A percentile compares a stretch with the other conserved stretches of the same genome.
phyloP scores from a whole-genome alignment of 345 rosid species.

The Eucalyptus tenuipes region DNA sequence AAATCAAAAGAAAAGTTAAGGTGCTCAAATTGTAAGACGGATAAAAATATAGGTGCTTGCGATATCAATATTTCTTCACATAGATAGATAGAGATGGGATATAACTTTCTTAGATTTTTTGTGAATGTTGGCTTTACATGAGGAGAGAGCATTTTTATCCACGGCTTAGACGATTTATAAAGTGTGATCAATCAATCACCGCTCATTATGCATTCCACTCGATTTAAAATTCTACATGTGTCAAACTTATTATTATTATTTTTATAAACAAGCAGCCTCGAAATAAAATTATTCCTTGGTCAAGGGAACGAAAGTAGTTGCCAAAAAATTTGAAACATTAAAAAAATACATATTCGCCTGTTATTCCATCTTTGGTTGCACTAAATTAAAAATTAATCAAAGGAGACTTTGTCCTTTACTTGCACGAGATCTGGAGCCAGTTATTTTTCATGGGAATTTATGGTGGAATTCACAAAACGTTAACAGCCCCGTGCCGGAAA shows the following conservation, averaged over 20 bases:
- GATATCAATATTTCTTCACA: background rate
- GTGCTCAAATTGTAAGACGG: background rate
- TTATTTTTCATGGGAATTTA: background rate
- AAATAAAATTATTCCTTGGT: background rate
- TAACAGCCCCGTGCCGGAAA: background rate
- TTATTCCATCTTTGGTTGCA: background rate
- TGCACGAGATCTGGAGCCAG: background rate
- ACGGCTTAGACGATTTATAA: background rate
- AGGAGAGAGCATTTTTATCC: background rate
- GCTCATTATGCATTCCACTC: background rate
- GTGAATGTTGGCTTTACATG: background rate
- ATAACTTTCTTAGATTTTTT: background rate
- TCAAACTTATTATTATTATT: background rate
- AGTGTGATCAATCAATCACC: background rate
- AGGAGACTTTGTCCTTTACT: background rate
- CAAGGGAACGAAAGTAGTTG: background rate
- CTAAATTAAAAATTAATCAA: background rate
- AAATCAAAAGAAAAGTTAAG: background rate
- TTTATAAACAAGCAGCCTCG: background rate
- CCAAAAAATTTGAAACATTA: background rate
- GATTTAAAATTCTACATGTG: background rate
- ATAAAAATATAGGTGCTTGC: background rate
- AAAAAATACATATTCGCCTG: background rate
- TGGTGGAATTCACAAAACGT: background rate
- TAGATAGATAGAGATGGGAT: background rate